Evolutionary conservation across 345 rosid species (phyloP).

Genomic region (rapeseed (Brassica napus)): DNA sequence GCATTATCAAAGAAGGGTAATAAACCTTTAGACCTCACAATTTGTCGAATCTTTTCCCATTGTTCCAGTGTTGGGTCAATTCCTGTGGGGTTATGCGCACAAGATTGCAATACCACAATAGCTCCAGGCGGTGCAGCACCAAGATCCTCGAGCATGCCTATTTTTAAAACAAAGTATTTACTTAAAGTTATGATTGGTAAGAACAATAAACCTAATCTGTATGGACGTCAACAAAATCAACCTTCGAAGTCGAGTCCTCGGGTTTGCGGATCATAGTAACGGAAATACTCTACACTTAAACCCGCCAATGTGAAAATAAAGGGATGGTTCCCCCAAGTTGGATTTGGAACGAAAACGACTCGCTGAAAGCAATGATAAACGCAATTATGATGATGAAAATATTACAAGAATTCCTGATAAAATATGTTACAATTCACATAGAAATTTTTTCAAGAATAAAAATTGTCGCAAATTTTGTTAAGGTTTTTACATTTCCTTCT

Average conservation of each 20-base stretch:
- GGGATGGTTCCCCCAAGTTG: constrained; percentile 94
- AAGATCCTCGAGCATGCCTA: constrained; percentile 88
- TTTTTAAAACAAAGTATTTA: no score
- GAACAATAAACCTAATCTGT: neutral
- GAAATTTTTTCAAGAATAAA: neutral
- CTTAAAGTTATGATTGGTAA: neutral
- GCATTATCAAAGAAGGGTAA: constrained; percentile 96
- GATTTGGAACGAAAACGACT: constrained; percentile 65
- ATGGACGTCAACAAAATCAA: constrained; percentile 13
- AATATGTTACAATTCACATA: neutral
- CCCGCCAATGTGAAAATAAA: constrained; percentile 67
- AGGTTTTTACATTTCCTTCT: neutral
- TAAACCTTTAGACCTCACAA: constrained; percentile 68
- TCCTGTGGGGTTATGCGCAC: constrained; percentile 98
- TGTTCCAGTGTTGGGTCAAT: constrained; percentile 89
- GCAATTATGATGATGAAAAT: constrained; percentile 15
- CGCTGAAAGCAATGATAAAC: constrained; percentile 48
- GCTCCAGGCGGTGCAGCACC: constrained; percentile 86
- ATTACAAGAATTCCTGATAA: neutral
- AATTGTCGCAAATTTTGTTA: neutral
- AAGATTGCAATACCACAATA: constrained; percentile 88
- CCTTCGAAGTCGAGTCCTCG: constrained; percentile 82
- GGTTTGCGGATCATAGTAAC: constrained; percentile 82
- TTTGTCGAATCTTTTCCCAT: constrained; percentile 84
- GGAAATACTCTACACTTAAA: constrained; percentile 64